Conservation (phyloP, 257 asterid genomes). For the Fraxinus cuspidata region DNA sequence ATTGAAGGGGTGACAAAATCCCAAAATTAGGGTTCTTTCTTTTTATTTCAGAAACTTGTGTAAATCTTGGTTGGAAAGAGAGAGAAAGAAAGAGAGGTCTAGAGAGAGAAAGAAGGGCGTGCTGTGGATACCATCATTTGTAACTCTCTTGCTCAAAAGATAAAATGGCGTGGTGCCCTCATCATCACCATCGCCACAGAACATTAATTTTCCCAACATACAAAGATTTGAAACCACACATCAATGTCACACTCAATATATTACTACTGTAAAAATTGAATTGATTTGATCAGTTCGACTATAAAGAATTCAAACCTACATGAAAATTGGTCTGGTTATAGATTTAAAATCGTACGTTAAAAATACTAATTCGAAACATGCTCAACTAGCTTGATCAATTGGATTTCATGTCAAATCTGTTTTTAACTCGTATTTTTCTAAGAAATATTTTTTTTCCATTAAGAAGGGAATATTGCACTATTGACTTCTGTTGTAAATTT, state of each 20-base stretch:
- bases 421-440: too few species aligned
- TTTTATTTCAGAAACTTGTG: constrained; percentile 31
- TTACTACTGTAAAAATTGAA: neutral
- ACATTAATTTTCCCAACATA: constrained; percentile 33
- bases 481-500: too few species aligned
- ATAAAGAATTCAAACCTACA: too few species aligned
- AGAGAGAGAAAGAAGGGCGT: constrained; percentile 33
- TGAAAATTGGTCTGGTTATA: neutral
- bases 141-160: constrained; percentile 35
- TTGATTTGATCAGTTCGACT: too few species aligned
- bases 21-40: constrained; percentile 23
- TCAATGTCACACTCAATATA: neutral
- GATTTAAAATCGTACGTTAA: neutral
- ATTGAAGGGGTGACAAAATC: constrained; percentile 29
- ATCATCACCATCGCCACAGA: constrained; percentile 53
- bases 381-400: too few species aligned
- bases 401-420: too few species aligned
- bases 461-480: too few species aligned
- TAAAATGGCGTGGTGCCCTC: constrained; percentile 49
- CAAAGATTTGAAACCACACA: neutral
- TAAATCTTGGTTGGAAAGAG: constrained; percentile 42
- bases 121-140: constrained; percentile 48
- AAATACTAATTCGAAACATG: neutral
- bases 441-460: too few species aligned
- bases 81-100: neutral